phyloP scores from a whole-genome alignment of 768 basidiomycete species.

The Leccinum truebloodii region DNA sequence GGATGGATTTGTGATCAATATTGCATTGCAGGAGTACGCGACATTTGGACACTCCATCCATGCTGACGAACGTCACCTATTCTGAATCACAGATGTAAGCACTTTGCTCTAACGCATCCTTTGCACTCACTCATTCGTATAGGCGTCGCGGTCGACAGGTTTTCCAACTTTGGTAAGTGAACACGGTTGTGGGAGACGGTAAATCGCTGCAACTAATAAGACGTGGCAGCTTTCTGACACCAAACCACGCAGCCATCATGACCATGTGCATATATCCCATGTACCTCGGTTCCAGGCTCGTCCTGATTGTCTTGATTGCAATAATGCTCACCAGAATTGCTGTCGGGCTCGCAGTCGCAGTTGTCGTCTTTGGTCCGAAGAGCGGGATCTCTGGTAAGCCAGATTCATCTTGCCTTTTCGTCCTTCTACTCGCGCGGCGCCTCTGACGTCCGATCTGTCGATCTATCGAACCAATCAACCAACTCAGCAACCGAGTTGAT shows the following conservation, averaged over 20 bases:
- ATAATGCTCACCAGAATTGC: slow-evolving; percentile 8
- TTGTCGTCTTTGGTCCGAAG: slow-evolving; percentile 15
- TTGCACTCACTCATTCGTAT: neutral
- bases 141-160: slow-evolving; percentile 14
- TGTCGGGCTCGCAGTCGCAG: slow-evolving; percentile 3
- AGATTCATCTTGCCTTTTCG: neutral
- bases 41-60: neutral
- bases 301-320: slow-evolving; percentile 10
- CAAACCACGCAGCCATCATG: slow-evolving; percentile 13
- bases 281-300: slow-evolving; percentile 16
- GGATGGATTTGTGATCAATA: neutral
- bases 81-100: slow-evolving; percentile 13
- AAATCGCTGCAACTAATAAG: neutral
- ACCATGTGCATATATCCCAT: slow-evolving; percentile 24
- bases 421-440: too few relatives aligned
- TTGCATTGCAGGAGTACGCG: slow-evolving; percentile 11
- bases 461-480: too few relatives aligned
- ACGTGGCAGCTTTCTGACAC: neutral
- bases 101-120: neutral
- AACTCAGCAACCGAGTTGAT: slow-evolving; percentile 17
- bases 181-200: slow-evolving; percentile 14
- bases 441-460: neutral
- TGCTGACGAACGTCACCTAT: neutral
- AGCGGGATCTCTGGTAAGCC: slow-evolving; percentile 20
- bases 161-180: slow-evolving; percentile 17